A percentile compares a stretch with the other conserved stretches of the same genome.
Conservation (phyloP, 2,329 filamentous ascomycete genomes). For the Cryphonectria naterciae region DNA sequence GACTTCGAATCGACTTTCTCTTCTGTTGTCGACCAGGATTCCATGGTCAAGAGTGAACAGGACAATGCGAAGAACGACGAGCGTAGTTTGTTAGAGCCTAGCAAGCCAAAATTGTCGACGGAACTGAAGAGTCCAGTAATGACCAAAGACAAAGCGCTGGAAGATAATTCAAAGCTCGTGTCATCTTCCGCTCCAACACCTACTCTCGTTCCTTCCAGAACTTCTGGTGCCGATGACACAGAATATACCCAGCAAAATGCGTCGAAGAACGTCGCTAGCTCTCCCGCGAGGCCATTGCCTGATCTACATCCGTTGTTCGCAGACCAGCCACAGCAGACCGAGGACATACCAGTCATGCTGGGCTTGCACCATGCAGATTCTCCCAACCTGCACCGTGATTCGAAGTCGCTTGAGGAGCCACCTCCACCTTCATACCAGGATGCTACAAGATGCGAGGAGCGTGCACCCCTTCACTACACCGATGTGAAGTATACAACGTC, state of each 20-base stretch:
- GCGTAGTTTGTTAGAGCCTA: background rate
- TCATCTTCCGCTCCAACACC: background rate
- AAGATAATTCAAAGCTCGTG: background rate
- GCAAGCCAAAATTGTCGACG: background rate
- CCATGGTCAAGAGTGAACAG: background rate
- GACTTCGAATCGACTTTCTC: background rate
- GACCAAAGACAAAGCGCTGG: background rate
- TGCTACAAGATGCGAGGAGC: background rate
- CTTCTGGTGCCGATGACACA: background rate
- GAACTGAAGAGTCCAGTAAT: background rate
- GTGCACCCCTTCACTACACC: background rate
- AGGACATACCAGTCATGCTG: background rate
- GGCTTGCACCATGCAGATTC: background rate
- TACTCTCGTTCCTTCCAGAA: background rate
- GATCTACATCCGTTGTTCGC: background rate
- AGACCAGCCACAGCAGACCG: background rate
- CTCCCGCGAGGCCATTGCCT: background rate
- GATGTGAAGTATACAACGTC: background rate
- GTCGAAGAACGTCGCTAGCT: background rate
- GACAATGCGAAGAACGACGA: background rate
- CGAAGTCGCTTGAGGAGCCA: background rate
- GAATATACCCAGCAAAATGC: background rate
- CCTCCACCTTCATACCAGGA: slow-evolving; percentile 8
- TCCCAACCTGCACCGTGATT: background rate
- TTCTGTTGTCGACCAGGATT: background rate